These are phyloP conservation scores for Hanseniaspora uvarum DNA, from an alignment of 1,139 yeast genomes.

Conservation along the genomic window DNA sequence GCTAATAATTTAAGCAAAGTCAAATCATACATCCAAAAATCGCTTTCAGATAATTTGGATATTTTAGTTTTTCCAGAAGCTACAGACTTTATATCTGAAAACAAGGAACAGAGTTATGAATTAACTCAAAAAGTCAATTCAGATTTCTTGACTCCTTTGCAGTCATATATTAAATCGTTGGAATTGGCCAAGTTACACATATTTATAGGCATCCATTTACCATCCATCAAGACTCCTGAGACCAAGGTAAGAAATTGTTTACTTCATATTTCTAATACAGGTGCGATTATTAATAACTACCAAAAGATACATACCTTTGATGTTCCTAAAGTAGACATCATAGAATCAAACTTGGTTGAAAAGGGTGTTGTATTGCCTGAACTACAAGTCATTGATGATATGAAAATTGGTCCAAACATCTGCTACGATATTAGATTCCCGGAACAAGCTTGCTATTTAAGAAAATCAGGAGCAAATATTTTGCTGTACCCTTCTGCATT, in stretches of 20 bases:
- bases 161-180: constrained; percentile 37
- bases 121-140: constrained; percentile 39
- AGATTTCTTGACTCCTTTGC: constrained; percentile 39
- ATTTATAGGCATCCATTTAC: constrained; percentile 79
- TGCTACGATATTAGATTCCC: constrained; percentile 89
- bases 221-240: constrained; percentile 32
- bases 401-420: constrained; percentile 54
- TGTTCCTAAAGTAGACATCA: constrained; percentile 65
- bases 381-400: constrained; percentile 23
- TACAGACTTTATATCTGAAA: constrained; percentile 69
- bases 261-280: constrained; percentile 56
- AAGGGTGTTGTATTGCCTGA: constrained; percentile 50
- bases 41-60: constrained; percentile 48
- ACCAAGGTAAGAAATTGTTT: constrained; percentile 57
- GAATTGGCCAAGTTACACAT: constrained; percentile 34
- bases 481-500: constrained; percentile 84
- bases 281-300: constrained; percentile 56
- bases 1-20: constrained; percentile 50
- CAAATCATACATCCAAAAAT: constrained; percentile 47
- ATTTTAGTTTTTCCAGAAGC: constrained; percentile 88
- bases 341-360: constrained; percentile 70
- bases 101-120: constrained; percentile 52
- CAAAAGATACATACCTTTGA: constrained; percentile 86
- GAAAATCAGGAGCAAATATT: constrained; percentile 66
- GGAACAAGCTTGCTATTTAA: constrained; percentile 56